These are phyloP conservation scores for Colletotrichum sp. DNA, from an alignment of 2,329 filamentous ascomycete genomes.

Conservation along the genomic window DNA sequence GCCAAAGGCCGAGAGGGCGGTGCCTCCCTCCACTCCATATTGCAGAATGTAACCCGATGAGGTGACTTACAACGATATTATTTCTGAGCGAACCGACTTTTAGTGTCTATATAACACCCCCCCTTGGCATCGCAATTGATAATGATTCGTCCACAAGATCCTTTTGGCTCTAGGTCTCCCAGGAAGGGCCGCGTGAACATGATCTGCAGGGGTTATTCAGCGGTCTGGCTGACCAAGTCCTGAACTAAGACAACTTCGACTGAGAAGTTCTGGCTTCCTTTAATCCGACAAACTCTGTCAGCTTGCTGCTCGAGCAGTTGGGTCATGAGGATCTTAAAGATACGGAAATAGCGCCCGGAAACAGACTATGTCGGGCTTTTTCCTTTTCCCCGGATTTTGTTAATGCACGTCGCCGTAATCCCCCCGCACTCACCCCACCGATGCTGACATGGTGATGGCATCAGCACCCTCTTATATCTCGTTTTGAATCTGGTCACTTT, in stretches of 20 bases:
- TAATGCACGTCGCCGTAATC: not conserved
- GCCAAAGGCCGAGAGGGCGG: too few species aligned
- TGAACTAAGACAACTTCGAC: not conserved
- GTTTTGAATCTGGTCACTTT: not conserved
- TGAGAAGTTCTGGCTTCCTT: not conserved
- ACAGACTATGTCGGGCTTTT: not conserved
- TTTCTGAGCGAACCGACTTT: not conserved
- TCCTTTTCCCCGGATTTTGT: slow-evolving; percentile 2
- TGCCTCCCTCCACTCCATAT: too few species aligned
- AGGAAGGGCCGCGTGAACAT: not conserved
- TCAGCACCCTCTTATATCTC: not conserved
- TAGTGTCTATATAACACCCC: fast-evolving
- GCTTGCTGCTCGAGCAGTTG: not conserved
- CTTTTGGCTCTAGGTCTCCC: not conserved
- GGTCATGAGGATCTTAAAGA: not conserved
- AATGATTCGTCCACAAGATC: not conserved
- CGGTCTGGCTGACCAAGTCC: not conserved
- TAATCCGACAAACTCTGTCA: not conserved
- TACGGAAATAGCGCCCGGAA: not conserved
- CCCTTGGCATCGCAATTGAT: not conserved
- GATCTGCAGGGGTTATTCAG: not conserved
- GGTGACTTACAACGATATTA: fast-evolving
- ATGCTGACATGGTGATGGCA: not conserved
- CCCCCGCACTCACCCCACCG: slow-evolving; percentile 4
- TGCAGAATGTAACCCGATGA: too few species aligned